Conservation (phyloP, 1,284 basidiomycete genomes). For the Pseudomicrostroma phylloplanum region DNA sequence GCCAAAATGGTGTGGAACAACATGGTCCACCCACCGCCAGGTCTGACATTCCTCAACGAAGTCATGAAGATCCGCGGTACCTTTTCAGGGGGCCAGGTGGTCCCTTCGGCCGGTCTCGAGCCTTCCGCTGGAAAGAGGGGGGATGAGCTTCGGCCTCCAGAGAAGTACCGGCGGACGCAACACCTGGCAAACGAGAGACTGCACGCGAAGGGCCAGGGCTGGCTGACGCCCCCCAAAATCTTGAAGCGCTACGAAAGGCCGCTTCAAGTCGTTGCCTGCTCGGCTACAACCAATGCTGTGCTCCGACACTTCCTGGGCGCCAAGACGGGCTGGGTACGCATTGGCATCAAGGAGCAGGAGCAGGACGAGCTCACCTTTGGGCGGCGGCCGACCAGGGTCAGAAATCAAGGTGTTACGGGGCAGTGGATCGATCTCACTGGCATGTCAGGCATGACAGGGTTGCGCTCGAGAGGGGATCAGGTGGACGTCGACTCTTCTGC, state of each 20-base stretch:
- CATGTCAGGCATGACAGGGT: constrained; percentile 10
- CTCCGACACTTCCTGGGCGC: constrained; percentile 47
- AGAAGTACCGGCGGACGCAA: constrained; percentile 30
- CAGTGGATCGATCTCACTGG: constrained; percentile 47
- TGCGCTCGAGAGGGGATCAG: not conserved
- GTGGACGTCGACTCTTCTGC: not conserved
- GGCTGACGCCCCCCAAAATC: not conserved
- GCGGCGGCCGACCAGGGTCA: constrained; percentile 8
- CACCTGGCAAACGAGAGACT: constrained; percentile 15
- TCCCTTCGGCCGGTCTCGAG: constrained; percentile 39
- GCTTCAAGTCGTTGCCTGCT: constrained; percentile 40
- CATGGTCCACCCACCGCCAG: constrained; percentile 38
- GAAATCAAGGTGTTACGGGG: constrained; percentile 16
- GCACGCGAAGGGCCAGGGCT: not conserved
- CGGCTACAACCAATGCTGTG: constrained; percentile 47
- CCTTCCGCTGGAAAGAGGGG: constrained; percentile 20
- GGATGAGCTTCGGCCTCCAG: constrained; percentile 32
- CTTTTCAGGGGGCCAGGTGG: constrained; percentile 35
- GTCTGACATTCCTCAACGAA: constrained; percentile 33
- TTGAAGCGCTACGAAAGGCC: constrained; percentile 16
- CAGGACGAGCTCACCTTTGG: constrained; percentile 16
- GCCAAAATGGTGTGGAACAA: constrained; percentile 42
- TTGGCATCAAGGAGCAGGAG: constrained; percentile 28
- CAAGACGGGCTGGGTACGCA: constrained; percentile 46
- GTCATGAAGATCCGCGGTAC: constrained; percentile 38